A percentile compares a stretch with the other conserved stretches of the same genome.
phyloP scores from a whole-genome alignment of 2,329 filamentous ascomycete genomes.

The Zymoseptoria brevis region DNA sequence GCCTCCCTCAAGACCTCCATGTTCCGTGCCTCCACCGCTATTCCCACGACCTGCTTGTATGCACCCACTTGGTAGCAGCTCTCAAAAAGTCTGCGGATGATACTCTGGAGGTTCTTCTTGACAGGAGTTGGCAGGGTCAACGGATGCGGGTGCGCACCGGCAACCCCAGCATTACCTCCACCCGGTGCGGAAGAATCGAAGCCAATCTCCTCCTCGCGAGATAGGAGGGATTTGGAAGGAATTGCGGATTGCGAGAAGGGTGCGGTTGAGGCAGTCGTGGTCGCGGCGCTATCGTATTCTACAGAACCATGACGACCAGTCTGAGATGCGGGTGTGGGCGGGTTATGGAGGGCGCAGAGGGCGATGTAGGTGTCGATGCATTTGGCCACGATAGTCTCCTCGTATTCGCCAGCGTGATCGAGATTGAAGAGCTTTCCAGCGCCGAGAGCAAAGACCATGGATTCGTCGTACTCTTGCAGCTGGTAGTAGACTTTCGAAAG shows the following conservation, averaged over 20 bases:
- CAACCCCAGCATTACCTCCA: slow-evolving; percentile 48
- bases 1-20: slow-evolving; percentile 77
- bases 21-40: slow-evolving; percentile 90
- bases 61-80: slow-evolving; percentile 77
- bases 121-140: slow-evolving; percentile 66
- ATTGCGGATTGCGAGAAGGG: slow-evolving; percentile 91
- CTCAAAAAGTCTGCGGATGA: slow-evolving; percentile 87
- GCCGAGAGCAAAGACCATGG: slow-evolving; percentile 94
- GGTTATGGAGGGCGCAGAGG: slow-evolving; percentile 56
- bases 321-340: slow-evolving; percentile 31
- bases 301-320: slow-evolving; percentile 49
- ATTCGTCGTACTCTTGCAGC: slow-evolving; percentile 96
- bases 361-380: slow-evolving; percentile 97
- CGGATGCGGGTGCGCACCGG: slow-evolving; percentile 47
- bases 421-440: slow-evolving; percentile 93
- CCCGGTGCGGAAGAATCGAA: slow-evolving; percentile 49
- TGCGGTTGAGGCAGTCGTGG: slow-evolving; percentile 72
- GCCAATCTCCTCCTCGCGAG: slow-evolving; percentile 62
- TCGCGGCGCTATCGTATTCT: slow-evolving; percentile 41
- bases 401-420: slow-evolving; percentile 84
- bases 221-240: slow-evolving; percentile 91
- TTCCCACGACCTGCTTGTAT: slow-evolving; percentile 93
- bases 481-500: slow-evolving; percentile 99
- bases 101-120: slow-evolving; percentile 68
- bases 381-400: slow-evolving; percentile 96